Evolutionary conservation across 441 rosid species (phyloP).

Genomic region (Bruguiera hainesii): DNA sequence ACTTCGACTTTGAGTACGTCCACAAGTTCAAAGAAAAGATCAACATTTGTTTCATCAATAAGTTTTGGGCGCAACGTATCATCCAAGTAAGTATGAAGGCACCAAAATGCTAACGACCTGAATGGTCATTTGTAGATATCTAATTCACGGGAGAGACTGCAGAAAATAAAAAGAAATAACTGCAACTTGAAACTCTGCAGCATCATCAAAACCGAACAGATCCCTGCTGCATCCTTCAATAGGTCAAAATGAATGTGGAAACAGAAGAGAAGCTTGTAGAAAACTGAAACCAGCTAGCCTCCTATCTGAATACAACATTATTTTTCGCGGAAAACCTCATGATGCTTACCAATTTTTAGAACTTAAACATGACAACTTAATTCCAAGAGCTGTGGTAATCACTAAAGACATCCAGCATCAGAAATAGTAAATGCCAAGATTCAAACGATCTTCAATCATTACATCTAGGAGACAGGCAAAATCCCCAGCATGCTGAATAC

Average conservation of each 20-base stretch:
- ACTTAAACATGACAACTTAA: too few relatives aligned
- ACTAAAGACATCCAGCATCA: too few relatives aligned
- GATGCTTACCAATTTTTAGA: too few relatives aligned
- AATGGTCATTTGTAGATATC: neutral
- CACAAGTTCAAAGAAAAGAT: constrained; percentile 91
- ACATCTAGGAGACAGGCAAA: neutral
- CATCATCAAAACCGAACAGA: neutral
- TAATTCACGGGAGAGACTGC: neutral
- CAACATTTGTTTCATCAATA: constrained; percentile 81
- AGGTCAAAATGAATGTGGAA: too few relatives aligned
- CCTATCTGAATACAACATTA: too few relatives aligned
- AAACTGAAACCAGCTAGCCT: too few relatives aligned
- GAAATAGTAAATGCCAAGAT: neutral
- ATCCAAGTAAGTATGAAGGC: constrained; percentile 47
- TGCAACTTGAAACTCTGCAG: neutral
- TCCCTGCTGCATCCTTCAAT: neutral
- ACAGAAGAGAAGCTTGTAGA: too few relatives aligned
- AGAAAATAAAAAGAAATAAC: neutral
- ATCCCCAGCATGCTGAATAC: neutral
- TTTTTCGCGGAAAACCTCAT: too few relatives aligned
- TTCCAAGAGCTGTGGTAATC: too few relatives aligned
- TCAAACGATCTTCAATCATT: constrained; percentile 14
- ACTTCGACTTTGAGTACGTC: constrained; percentile 95
- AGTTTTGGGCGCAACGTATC: constrained; percentile 93
- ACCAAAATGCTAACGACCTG: neutral